Evolutionary conservation across 768 basidiomycete genomes (phyloP).

Genomic region (Lentinula edodes): DNA sequence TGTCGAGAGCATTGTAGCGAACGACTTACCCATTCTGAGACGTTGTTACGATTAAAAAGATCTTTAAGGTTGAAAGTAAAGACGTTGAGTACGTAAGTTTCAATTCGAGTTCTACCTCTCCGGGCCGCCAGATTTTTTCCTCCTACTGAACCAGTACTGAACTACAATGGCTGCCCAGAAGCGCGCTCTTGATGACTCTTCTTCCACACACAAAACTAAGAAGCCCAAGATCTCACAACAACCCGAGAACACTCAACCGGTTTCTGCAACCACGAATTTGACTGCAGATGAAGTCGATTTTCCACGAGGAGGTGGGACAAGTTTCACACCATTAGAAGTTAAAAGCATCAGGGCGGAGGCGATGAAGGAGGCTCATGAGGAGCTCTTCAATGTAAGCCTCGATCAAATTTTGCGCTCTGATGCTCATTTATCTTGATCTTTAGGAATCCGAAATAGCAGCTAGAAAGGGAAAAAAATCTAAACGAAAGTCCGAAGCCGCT

Average conservation of each 20-base stretch:
- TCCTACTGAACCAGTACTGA: neutral
- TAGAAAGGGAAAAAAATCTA: slow-evolving; percentile 40
- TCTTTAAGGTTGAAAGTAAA: neutral
- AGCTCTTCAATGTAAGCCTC: slow-evolving; percentile 60
- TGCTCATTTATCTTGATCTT: slow-evolving; percentile 10
- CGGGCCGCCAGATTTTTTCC: slow-evolving; percentile 17
- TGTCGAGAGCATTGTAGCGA: too few species aligned
- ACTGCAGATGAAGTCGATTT: slow-evolving; percentile 80
- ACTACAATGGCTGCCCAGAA: slow-evolving; percentile 48
- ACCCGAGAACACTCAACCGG: slow-evolving; percentile 17
- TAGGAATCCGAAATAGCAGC: slow-evolving; percentile 36
- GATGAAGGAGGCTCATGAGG: slow-evolving; percentile 75
- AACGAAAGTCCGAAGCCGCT: slow-evolving; percentile 39
- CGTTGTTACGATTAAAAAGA: neutral
- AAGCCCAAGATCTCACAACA: slow-evolving; percentile 46
- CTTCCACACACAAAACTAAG: slow-evolving; percentile 47
- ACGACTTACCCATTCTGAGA: slow-evolving; percentile 6
- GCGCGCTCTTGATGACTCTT: slow-evolving; percentile 52
- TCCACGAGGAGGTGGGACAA: slow-evolving; percentile 91
- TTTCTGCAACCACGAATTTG: slow-evolving; percentile 30
- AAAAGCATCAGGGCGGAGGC: slow-evolving; percentile 84
- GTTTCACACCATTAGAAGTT: slow-evolving; percentile 83
- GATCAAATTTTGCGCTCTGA: neutral
- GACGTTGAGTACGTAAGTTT: neutral
- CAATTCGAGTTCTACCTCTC: neutral